These are phyloP conservation scores for Yarrowia yakushimensis DNA, from an alignment of 805 yeast genomes.

Conservation along the genomic window DNA sequence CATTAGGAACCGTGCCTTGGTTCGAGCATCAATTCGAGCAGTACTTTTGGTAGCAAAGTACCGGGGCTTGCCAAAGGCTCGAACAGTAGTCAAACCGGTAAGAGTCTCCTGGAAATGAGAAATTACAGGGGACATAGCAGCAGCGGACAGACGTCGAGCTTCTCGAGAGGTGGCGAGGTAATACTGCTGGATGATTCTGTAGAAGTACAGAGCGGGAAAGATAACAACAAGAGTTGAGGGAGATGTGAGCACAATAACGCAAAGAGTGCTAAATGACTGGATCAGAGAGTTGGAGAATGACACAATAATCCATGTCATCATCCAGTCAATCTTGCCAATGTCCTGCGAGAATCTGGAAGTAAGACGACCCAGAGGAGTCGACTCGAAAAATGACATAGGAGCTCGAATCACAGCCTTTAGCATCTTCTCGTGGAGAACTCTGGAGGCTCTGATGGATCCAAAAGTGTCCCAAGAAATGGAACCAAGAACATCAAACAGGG, in stretches of 20 bases:
- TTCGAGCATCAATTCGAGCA: slow-evolving; percentile 58
- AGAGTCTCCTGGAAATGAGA: slow-evolving; percentile 81
- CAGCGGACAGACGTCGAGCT: slow-evolving; percentile 66
- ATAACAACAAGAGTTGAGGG: slow-evolving; percentile 78
- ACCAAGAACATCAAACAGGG: slow-evolving; percentile 54
- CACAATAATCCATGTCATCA: slow-evolving; percentile 42
- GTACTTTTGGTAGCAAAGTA: slow-evolving; percentile 55
- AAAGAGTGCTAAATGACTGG: slow-evolving; percentile 51
- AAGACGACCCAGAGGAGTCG: slow-evolving; percentile 90
- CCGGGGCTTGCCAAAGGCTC: slow-evolving; percentile 66
- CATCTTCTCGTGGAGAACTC: slow-evolving; percentile 70
- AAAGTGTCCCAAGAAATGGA: slow-evolving; percentile 56
- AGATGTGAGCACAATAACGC: slow-evolving; percentile 71
- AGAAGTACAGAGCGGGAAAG: slow-evolving; percentile 62
- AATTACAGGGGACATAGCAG: slow-evolving; percentile 71
- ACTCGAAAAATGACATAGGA: slow-evolving; percentile 92
- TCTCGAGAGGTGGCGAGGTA: slow-evolving; percentile 73
- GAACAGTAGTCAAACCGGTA: slow-evolving; percentile 70
- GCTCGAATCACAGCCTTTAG: slow-evolving; percentile 70
- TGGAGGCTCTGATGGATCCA: slow-evolving; percentile 31
- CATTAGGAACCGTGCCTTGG: slow-evolving; percentile 79
- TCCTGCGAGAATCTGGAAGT: slow-evolving; percentile 88
- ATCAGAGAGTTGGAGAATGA: slow-evolving; percentile 45
- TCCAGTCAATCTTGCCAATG: slow-evolving; percentile 81
- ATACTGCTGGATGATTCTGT: slow-evolving; percentile 65